Evolutionary conservation across 1,284 basidiomycete genomes (phyloP), one percentile per base, ranked within the genome.

Genomic region (Sporisorium graminicola): DNA sequence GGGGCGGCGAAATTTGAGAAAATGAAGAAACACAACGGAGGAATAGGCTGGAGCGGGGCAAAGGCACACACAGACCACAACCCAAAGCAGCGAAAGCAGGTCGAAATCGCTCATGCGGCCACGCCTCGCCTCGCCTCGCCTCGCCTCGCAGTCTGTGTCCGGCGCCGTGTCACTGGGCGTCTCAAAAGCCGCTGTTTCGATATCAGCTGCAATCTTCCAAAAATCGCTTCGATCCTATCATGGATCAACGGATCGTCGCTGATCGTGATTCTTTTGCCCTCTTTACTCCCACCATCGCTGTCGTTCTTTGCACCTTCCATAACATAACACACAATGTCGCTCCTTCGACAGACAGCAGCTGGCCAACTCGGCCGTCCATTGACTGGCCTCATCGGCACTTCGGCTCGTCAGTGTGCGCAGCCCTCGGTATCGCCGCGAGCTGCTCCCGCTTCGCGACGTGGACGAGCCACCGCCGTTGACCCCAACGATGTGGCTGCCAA

Each of bases 381-480:
- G 24, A 58, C 60, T 5, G 59, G 58, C 27, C 52, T 75, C 24
- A 65, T 60, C 10, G 46, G 49, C 33, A 56, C 60, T 20, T 58
- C 72, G 22, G 62, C 72, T 24, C 67, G 67, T 5, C 66, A 59
- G 44, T 51, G 40, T 40, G 67, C 54, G 46, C 72, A 74, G 33
- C 59, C 60, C 6, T 22, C 66, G 13, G 26, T 65, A 3, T 44
- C 53, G 2, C 50, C 58, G 18, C 55, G 49, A 9, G 47, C 64
- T 2, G 37, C 59, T 29, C 64, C 68, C 2, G 67, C 65, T 12
- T 61, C 61, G 40, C 61, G 69, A 63, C 68, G 75, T 40, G 75
- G 75, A 42, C 67, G 67, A 47, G 75, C 75, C 3, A 78, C 75
- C 9, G 75, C 75, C 3, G 75, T 78, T 18, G 75, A 78, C 40